phyloP scores from a whole-genome alignment of 331 rosid genomes.

The Malus hybrid region DNA sequence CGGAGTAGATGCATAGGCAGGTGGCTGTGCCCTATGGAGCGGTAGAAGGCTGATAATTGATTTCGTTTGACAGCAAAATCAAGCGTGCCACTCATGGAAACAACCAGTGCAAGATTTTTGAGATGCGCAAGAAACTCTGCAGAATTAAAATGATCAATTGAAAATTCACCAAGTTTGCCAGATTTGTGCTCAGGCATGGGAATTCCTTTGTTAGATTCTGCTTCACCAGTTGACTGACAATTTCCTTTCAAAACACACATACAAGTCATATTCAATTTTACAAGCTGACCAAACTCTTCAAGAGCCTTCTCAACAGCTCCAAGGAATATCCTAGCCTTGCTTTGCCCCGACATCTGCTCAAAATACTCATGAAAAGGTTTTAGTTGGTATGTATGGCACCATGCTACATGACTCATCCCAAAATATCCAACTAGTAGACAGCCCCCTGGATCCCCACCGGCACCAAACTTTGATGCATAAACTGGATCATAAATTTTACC shows the following conservation, averaged over 20 bases:
- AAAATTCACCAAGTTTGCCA: conserved; percentile 27
- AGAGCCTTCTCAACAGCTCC: conserved; percentile 50
- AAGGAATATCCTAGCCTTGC: conserved; percentile 36
- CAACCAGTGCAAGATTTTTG: conserved; percentile 29
- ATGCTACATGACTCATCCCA: conserved; percentile 33
- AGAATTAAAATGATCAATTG: conserved; percentile 29
- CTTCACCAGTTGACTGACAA: neutral
- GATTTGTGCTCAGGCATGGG: neutral
- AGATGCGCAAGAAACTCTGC: conserved; percentile 24
- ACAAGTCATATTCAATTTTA: conserved; percentile 41
- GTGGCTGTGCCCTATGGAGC: conserved; percentile 33
- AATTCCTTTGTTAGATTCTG: conserved; percentile 15
- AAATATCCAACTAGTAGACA: conserved; percentile 29
- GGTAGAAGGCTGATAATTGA: conserved; percentile 39
- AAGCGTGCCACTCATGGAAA: conserved; percentile 23
- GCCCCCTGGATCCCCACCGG: conserved; percentile 4
- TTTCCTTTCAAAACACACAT: conserved; percentile 15
- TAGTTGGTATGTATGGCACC: conserved; percentile 31
- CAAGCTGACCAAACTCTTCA: conserved; percentile 40
- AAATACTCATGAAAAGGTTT: conserved; percentile 32
- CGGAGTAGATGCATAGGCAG: conserved; percentile 34
- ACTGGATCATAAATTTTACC: conserved; percentile 34
- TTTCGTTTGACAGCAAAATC: conserved; percentile 26
- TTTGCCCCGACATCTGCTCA: conserved; percentile 23
- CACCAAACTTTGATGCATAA: conserved; percentile 13